These are phyloP conservation scores for Xanthoparmelia taractica DNA, from an alignment of 495 filamentous ascomycete genomes.

Conservation along the genomic window DNA sequence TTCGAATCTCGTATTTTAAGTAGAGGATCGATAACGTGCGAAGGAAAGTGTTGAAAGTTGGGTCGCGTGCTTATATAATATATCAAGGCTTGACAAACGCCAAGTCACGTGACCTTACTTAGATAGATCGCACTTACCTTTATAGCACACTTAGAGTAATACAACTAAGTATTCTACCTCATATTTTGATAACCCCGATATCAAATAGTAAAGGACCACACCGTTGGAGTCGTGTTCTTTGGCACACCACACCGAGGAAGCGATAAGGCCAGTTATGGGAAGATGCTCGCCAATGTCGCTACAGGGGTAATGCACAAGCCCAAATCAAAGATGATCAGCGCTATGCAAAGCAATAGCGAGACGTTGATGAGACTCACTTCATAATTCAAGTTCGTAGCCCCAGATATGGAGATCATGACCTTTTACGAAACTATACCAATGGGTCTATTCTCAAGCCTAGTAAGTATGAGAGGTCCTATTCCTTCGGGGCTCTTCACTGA, in stretches of 20 bases:
- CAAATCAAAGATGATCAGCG: background rate
- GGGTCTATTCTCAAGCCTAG: background rate
- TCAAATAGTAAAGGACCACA: slow-evolving; percentile 26
- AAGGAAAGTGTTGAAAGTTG: no score
- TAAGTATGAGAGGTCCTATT: background rate
- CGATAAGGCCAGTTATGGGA: slow-evolving; percentile 13
- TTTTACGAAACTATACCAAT: slow-evolving; percentile 34
- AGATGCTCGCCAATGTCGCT: slow-evolving; percentile 4
- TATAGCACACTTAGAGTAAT: no score
- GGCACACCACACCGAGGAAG: slow-evolving; percentile 30
- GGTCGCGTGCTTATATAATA: no score
- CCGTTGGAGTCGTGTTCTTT: slow-evolving; percentile 31
- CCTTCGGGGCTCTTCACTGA: slow-evolving; percentile 17
- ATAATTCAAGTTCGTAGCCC: slow-evolving; percentile 34
- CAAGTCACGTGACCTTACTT: no score
- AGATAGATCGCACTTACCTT: no score
- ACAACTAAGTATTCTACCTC: no score
- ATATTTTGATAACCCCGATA: slow-evolving; percentile 28
- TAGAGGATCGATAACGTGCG: no score
- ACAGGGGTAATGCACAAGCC: slow-evolving; percentile 6
- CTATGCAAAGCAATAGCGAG: slow-evolving; percentile 16
- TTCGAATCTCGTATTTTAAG: no score
- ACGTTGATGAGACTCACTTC: slow-evolving; percentile 32
- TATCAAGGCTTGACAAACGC: no score
- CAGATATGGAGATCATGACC: slow-evolving; percentile 29